These are phyloP conservation scores for Albizia julibrissin DNA, from an alignment of 306 rosid species.

Conservation along the genomic window DNA sequence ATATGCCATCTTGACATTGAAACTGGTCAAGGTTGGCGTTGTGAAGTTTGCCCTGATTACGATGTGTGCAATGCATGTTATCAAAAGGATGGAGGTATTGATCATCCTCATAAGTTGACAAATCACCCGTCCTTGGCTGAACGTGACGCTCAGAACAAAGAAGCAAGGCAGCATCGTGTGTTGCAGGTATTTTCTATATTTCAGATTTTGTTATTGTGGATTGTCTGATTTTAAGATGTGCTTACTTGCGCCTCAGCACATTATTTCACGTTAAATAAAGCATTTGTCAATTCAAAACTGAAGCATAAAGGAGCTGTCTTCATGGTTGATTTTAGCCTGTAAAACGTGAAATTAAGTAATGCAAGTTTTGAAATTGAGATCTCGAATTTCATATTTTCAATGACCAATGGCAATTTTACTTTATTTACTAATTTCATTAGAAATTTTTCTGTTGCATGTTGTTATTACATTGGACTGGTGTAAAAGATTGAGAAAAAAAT, in stretches of 20 bases:
- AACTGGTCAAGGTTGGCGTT: slow-evolving; percentile 98
- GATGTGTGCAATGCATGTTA: slow-evolving; percentile 92
- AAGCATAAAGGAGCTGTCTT: slow-evolving; percentile 4
- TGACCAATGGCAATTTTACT: slow-evolving; percentile 8
- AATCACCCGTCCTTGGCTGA: slow-evolving; percentile 92
- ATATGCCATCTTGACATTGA: slow-evolving; percentile 85
- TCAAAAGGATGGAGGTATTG: slow-evolving; percentile 81
- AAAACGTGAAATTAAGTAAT: neutral
- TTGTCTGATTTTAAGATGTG: slow-evolving; percentile 10
- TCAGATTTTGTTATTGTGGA: slow-evolving; percentile 6
- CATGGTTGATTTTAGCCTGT: slow-evolving; percentile 12
- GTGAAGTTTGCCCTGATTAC: slow-evolving; percentile 95
- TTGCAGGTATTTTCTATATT: slow-evolving; percentile 58
- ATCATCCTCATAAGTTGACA: slow-evolving; percentile 92
- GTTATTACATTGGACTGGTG: slow-evolving; percentile 8
- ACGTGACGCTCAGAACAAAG: slow-evolving; percentile 97
- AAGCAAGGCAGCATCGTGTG: slow-evolving; percentile 92
- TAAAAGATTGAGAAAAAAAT: neutral
- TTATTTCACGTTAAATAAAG: slow-evolving; percentile 1
- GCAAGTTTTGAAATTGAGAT: neutral
- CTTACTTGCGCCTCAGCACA: neutral
- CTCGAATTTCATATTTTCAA: neutral
- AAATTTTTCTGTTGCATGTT: neutral
- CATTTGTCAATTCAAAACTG: neutral
- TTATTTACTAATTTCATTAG: neutral